Conservation (phyloP, 441 rosid genomes). For the Melastoma candidum region DNA sequence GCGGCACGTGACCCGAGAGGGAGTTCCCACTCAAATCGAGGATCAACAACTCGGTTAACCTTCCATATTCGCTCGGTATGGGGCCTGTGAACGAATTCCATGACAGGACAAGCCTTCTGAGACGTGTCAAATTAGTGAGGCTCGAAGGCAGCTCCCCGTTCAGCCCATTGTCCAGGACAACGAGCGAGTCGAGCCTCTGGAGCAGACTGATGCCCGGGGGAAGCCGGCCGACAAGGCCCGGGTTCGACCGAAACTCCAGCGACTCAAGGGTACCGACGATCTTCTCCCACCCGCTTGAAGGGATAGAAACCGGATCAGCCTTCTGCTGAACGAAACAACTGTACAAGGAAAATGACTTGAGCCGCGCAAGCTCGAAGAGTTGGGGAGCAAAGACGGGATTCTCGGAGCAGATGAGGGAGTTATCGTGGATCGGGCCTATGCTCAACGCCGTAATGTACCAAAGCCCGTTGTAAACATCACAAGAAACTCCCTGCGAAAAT, state of each 20-base stretch:
- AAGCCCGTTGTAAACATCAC: slow-evolving; percentile 59
- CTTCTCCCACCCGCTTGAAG: slow-evolving; percentile 38
- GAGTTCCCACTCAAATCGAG: slow-evolving; percentile 69
- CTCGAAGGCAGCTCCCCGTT: slow-evolving; percentile 41
- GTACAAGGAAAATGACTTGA: slow-evolving; percentile 57
- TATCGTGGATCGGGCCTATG: slow-evolving; percentile 65
- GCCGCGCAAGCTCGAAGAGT: slow-evolving; percentile 59
- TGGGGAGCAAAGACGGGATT: slow-evolving; percentile 51
- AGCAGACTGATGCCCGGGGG: slow-evolving; percentile 48
- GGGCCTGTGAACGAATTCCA: slow-evolving; percentile 54
- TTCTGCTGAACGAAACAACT: slow-evolving; percentile 46
- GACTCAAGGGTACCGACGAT: slow-evolving; percentile 48
- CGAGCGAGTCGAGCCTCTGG: slow-evolving; percentile 57
- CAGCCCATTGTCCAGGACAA: slow-evolving; percentile 56
- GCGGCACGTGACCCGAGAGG: slow-evolving; percentile 55
- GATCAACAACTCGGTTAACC: slow-evolving; percentile 44
- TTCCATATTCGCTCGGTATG: slow-evolving; percentile 46
- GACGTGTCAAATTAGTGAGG: slow-evolving; percentile 35
- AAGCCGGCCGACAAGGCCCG: slow-evolving; percentile 53
- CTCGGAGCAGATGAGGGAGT: slow-evolving; percentile 53
- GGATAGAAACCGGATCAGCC: slow-evolving; percentile 31
- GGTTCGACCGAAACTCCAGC: slow-evolving; percentile 70
- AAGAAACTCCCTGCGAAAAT: slow-evolving; percentile 64
- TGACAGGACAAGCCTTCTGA: slow-evolving; percentile 62
- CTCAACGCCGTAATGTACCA: slow-evolving; percentile 77